These are phyloP conservation scores for Dryas octopetala DNA, from an alignment of 306 rosid species.

Conservation along the genomic window DNA sequence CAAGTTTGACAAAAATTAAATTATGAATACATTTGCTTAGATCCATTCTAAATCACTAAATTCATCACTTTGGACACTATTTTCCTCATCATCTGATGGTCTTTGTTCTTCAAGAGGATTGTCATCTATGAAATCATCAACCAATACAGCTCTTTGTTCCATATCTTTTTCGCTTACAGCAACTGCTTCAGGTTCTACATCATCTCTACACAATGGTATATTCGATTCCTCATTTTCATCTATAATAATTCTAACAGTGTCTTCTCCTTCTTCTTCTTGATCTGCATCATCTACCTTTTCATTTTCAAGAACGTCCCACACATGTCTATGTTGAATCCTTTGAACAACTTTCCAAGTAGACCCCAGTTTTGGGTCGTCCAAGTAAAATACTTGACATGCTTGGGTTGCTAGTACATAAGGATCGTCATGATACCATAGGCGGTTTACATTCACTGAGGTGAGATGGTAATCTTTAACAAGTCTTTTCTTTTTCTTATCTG, in stretches of 20 bases:
- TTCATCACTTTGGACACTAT: no score
- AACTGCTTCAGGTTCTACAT: background rate
- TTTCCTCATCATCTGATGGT: no score
- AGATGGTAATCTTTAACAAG: background rate
- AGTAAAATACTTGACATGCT: slow-evolving; percentile 5
- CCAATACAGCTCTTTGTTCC: no score
- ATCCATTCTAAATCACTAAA: no score
- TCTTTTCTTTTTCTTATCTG: background rate
- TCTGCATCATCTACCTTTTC: background rate
- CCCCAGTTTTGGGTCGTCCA: background rate
- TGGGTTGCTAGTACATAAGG: background rate
- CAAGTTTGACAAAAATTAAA: no score
- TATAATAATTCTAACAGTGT: background rate
- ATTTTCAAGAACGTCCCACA: background rate
- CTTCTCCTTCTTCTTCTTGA: background rate
- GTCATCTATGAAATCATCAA: no score
- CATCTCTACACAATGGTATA: background rate
- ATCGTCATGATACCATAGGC: background rate
- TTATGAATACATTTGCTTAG: no score
- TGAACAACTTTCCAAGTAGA: background rate
- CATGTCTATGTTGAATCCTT: background rate
- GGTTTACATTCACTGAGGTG: background rate
- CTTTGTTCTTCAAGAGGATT: no score
- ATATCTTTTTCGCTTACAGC: no score
- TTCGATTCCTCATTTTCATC: background rate